phyloP scores from a whole-genome alignment of 108 stramenopile species.

The Skeletonema menzelii region DNA sequence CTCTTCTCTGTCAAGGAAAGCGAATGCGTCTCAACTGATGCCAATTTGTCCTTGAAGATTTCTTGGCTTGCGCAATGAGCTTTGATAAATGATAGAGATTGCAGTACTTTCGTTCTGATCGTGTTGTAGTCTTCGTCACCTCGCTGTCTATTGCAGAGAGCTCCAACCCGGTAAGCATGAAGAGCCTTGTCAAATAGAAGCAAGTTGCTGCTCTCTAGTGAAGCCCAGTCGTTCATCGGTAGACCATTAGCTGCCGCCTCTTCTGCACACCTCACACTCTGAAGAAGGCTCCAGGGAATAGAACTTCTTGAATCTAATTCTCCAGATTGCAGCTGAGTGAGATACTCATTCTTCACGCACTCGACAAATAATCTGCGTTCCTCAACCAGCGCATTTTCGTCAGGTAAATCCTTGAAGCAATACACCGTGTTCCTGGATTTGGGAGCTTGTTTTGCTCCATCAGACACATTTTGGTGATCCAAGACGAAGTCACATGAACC shows the following conservation, averaged over 20 bases:
- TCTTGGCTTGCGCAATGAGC: conserved; percentile 25
- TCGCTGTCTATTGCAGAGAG: conserved; percentile 9
- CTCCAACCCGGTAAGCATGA: conserved; percentile 37
- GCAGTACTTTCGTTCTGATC: conserved; percentile 25
- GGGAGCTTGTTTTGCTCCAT: neutral
- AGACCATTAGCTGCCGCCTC: conserved; percentile 17
- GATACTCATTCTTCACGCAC: conserved; percentile 11
- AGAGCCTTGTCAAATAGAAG: conserved; percentile 13
- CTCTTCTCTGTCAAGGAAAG: conserved; percentile 26
- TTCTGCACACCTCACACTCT: conserved; percentile 28
- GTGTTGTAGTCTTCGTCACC: conserved; percentile 20
- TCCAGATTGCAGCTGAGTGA: conserved; percentile 13
- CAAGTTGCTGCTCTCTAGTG: conserved; percentile 4
- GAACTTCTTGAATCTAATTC: conserved; percentile 38
- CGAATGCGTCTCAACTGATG: conserved; percentile 1
- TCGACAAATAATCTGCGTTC: neutral
- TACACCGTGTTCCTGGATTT: neutral
- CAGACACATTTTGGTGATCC: neutral
- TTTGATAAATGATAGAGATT: conserved; percentile 36
- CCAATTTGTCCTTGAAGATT: conserved; percentile 32
- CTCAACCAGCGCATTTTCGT: neutral
- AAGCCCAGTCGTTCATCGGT: conserved; percentile 20
- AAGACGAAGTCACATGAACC: neutral
- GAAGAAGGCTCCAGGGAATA: conserved; percentile 26
- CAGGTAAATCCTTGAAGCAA: neutral